Evolutionary conservation across 495 filamentous ascomycete species (phyloP).

Genomic region (Peziza echinospora): DNA sequence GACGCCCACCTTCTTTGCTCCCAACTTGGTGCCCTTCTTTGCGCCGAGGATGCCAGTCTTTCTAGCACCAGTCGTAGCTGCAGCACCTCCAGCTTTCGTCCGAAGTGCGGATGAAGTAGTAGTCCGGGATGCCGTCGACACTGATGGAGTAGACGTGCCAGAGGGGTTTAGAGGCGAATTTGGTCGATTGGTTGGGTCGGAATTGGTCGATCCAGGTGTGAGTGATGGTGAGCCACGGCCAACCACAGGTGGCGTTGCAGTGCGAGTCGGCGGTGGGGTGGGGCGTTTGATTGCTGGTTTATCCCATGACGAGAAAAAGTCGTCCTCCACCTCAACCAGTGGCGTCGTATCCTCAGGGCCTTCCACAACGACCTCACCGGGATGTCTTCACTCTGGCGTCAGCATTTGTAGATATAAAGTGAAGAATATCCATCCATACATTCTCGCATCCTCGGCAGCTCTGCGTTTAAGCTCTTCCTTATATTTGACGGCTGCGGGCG

Average conservation of each 20-base stretch:
- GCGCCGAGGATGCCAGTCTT: slow-evolving; percentile 71
- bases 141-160: slow-evolving; percentile 23
- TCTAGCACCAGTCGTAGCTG: slow-evolving; percentile 32
- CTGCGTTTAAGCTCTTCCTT: slow-evolving; percentile 83
- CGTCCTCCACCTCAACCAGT: slow-evolving; percentile 53
- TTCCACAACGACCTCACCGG: slow-evolving; percentile 65
- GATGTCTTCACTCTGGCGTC: slow-evolving; percentile 40
- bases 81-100: slow-evolving; percentile 26
- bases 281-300: slow-evolving; percentile 94
- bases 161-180: slow-evolving; percentile 59
- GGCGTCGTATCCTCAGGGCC: slow-evolving; percentile 43
- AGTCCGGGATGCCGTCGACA: slow-evolving; percentile 44
- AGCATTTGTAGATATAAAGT: slow-evolving; percentile 8
- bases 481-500: slow-evolving; percentile 73
- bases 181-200: slow-evolving; percentile 40
- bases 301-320: slow-evolving; percentile 98
- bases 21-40: slow-evolving; percentile 72
- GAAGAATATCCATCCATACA: slow-evolving; percentile 37
- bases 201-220: slow-evolving; percentile 37
- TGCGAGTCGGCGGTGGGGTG: slow-evolving; percentile 80
- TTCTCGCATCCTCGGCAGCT: slow-evolving; percentile 54
- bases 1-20: slow-evolving; percentile 67
- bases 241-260: slow-evolving; percentile 64
- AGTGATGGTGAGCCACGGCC: slow-evolving; percentile 60
- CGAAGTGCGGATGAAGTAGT: slow-evolving; percentile 53